Evolutionary conservation across 169 alveolate species (phyloP).

Genomic region (Babesia bigemina): DNA sequence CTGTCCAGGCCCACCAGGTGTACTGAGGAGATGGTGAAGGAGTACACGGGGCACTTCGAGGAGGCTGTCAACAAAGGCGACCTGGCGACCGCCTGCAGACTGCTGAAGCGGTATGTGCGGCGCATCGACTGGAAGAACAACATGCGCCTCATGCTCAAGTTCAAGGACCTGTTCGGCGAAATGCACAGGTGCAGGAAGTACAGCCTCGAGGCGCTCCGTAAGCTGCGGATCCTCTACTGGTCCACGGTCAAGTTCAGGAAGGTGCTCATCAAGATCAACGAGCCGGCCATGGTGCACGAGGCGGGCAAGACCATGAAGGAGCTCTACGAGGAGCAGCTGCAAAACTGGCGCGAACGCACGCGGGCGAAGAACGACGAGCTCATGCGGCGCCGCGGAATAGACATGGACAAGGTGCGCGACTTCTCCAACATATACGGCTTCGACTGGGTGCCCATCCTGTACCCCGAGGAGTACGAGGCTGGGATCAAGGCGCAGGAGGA

Average conservation of each 20-base stretch:
- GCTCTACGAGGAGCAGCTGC: slow-evolving; percentile 74
- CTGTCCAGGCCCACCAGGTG: slow-evolving; percentile 74
- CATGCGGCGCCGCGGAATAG: slow-evolving; percentile 67
- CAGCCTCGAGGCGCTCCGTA: slow-evolving; percentile 50
- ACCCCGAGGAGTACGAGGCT: slow-evolving; percentile 71
- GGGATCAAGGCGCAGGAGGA: slow-evolving; percentile 46
- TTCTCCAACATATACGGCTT: slow-evolving; percentile 73
- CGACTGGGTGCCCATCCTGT: slow-evolving; percentile 80
- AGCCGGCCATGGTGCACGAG: slow-evolving; percentile 66
- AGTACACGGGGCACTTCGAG: slow-evolving; percentile 65
- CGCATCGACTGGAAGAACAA: slow-evolving; percentile 64
- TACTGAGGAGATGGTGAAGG: slow-evolving; percentile 67
- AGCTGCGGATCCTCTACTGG: slow-evolving; percentile 72
- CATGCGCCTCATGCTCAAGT: slow-evolving; percentile 55
- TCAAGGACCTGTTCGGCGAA: slow-evolving; percentile 65
- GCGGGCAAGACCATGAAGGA: slow-evolving; percentile 76
- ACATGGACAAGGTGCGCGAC: slow-evolving; percentile 77
- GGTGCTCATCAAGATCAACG: slow-evolving; percentile 68
- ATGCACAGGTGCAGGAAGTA: slow-evolving; percentile 73
- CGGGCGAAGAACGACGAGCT: slow-evolving; percentile 64
- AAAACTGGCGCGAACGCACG: slow-evolving; percentile 55
- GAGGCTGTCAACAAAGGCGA: slow-evolving; percentile 75
- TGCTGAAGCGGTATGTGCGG: slow-evolving; percentile 66
- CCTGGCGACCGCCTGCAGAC: slow-evolving; percentile 70
- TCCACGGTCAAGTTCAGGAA: slow-evolving; percentile 72